A percentile compares a stretch with the other conserved stretches of the same genome.
Conservation (phyloP, 177 flowering plant genomes). For the Vitis hybrid region DNA sequence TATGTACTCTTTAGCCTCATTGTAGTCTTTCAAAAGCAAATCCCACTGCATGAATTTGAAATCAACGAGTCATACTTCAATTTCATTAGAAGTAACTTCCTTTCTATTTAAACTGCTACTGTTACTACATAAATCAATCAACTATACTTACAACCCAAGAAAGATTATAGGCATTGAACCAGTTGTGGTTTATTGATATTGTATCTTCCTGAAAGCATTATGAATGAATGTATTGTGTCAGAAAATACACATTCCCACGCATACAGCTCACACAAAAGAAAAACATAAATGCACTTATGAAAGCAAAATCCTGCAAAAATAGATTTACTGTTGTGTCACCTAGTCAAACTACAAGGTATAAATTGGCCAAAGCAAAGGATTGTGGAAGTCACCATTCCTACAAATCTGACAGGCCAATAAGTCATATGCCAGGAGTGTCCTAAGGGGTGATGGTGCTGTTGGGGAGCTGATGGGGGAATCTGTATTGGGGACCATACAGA, state of each 20-base stretch:
- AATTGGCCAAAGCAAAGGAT: no score
- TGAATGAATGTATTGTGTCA: not conserved
- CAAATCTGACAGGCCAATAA: no score
- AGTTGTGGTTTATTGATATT: conserved; percentile 94
- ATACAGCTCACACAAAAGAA: not conserved
- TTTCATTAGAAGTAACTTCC: not conserved
- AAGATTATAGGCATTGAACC: conserved; percentile 91
- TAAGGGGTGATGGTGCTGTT: no score
- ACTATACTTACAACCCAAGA: conserved; percentile 78
- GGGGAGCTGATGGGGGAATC: no score
- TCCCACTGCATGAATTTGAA: conserved; percentile 59
- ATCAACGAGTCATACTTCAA: not conserved
- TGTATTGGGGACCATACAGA: no score
- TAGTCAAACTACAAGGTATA: no score
- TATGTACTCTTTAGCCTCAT: conserved; percentile 83
- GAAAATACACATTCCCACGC: not conserved
- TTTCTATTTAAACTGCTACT: not conserved
- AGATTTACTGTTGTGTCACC: no score
- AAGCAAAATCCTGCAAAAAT: no score
- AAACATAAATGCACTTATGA: not conserved
- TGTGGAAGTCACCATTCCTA: no score
- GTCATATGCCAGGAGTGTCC: no score
- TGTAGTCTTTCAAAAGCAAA: conserved; percentile 71
- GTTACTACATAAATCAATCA: conserved; percentile 1
- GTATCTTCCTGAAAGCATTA: conserved; percentile 75